These are phyloP conservation scores for Furcasterigmium furcatum DNA, from an alignment of 2,329 filamentous ascomycete genomes.

Conservation along the genomic window DNA sequence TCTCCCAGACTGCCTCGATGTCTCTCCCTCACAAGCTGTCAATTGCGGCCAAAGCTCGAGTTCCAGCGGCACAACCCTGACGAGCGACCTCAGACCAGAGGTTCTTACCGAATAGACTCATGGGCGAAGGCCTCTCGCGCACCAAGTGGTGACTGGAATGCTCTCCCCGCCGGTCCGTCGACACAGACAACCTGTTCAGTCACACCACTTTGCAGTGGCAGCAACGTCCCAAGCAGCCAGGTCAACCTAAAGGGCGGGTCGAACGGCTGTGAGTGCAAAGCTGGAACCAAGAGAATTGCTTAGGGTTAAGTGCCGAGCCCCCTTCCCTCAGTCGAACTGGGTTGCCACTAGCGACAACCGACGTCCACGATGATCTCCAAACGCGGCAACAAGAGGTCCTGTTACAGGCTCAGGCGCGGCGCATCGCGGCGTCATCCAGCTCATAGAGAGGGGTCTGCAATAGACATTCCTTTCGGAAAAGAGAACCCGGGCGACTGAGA, in stretches of 20 bases:
- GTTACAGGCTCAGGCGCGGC: slow-evolving; percentile 61
- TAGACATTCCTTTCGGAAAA: slow-evolving; percentile 68
- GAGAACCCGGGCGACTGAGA: slow-evolving; percentile 73
- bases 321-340: slow-evolving; percentile 54
- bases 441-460: slow-evolving; percentile 35
- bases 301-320: slow-evolving; percentile 97
- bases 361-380: slow-evolving; percentile 33
- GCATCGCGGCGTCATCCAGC: slow-evolving; percentile 39
- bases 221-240: slow-evolving; percentile 24
- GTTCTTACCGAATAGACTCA: slow-evolving; percentile 76
- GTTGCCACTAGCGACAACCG: slow-evolving; percentile 34
- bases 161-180: slow-evolving; percentile 47
- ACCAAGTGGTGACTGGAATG: slow-evolving; percentile 55
- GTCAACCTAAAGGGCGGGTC: slow-evolving; percentile 61
- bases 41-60: slow-evolving; percentile 47
- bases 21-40: slow-evolving; percentile 31
- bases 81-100: slow-evolving; percentile 70
- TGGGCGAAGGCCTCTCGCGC: slow-evolving; percentile 61
- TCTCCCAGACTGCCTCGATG: slow-evolving; percentile 19
- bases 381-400: slow-evolving; percentile 48
- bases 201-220: slow-evolving; percentile 50
- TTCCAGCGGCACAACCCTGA: slow-evolving; percentile 68
- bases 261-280: slow-evolving; percentile 71
- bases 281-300: slow-evolving; percentile 66
- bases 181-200: slow-evolving; percentile 21